Percentiles rank a stretch among this genome's conserved stretches.
phyloP scores from a whole-genome alignment of 768 basidiomycete species.

The Fomitopsis serialis region DNA sequence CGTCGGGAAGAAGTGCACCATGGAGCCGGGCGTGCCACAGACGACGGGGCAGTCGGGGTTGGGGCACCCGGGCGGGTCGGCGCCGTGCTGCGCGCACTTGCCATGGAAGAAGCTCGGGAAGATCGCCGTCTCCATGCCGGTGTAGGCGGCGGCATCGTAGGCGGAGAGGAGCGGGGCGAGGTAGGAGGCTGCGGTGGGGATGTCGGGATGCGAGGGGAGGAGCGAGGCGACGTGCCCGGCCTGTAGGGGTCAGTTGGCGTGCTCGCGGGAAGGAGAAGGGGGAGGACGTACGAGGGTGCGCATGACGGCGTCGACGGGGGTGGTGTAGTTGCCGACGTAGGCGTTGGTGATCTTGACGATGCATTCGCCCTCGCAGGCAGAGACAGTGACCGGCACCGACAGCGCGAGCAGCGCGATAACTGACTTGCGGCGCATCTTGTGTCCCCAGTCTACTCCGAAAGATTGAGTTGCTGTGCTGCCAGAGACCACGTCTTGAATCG shows the following conservation, averaged over 20 bases:
- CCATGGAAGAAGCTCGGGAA: conserved; percentile 74
- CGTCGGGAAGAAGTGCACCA: conserved; percentile 59
- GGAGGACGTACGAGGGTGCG: conserved; percentile 35
- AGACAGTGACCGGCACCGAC: conserved; percentile 32
- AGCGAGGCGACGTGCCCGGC: conserved; percentile 31
- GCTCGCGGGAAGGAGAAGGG: background rate
- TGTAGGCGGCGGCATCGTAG: conserved; percentile 41
- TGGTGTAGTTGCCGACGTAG: conserved; percentile 45
- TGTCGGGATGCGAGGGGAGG: conserved; percentile 24
- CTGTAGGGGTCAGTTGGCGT: conserved; percentile 17
- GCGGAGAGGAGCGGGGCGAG: conserved; percentile 42
- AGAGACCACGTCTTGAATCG: too few species aligned
- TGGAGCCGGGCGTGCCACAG: conserved; percentile 78
- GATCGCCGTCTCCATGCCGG: conserved; percentile 46
- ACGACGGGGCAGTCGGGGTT: conserved; percentile 76
- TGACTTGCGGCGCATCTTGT: too few species aligned
- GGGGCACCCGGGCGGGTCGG: conserved; percentile 66
- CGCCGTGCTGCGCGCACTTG: conserved; percentile 54
- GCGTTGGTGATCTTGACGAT: conserved; percentile 54
- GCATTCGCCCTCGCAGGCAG: conserved; percentile 69
- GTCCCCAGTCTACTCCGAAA: too few species aligned
- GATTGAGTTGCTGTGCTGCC: too few species aligned
- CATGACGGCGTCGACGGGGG: conserved; percentile 34
- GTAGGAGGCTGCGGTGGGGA: conserved; percentile 23
- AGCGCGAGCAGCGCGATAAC: too few species aligned